phyloP scores from a whole-genome alignment of 306 rosid species.

The Cucumis melo region DNA sequence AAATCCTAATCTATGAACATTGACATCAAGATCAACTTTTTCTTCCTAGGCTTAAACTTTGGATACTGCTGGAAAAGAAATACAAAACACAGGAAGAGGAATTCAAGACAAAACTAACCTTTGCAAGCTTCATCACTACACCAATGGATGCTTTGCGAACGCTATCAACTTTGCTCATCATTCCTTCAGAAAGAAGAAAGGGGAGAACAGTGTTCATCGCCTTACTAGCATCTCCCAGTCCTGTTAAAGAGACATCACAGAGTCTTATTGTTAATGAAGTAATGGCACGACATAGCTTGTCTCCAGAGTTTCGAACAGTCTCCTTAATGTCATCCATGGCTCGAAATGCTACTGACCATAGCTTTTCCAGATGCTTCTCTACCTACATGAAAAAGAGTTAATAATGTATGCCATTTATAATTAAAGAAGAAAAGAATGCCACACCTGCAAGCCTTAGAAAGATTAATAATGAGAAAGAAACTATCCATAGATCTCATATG shows the following conservation, averaged over 20 bases:
- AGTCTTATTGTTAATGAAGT: constrained; percentile 73
- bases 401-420: not conserved
- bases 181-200: constrained; percentile 78
- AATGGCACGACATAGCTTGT: constrained; percentile 60
- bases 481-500: not conserved
- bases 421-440: not conserved
- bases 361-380: constrained; percentile 53
- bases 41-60: not conserved
- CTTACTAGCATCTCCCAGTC: constrained; percentile 52
- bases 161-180: constrained; percentile 85
- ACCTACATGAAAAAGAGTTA: constrained; percentile 29
- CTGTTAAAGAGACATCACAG: constrained; percentile 80
- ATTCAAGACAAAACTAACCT: constrained; percentile 36
- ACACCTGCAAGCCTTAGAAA: not conserved
- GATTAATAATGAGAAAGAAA: not conserved
- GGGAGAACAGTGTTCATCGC: constrained; percentile 89
- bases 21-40: not conserved
- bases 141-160: constrained; percentile 77
- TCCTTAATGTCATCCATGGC: constrained; percentile 97
- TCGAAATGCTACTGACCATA: constrained; percentile 85
- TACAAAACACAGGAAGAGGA: not conserved
- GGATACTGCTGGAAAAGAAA: not conserved
- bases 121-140: constrained; percentile 89
- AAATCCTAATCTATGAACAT: not conserved
- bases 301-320: constrained; percentile 88